phyloP scores from a whole-genome alignment of 2,329 filamentous ascomycete genomes.

The Stachybotrys chartarum region DNA sequence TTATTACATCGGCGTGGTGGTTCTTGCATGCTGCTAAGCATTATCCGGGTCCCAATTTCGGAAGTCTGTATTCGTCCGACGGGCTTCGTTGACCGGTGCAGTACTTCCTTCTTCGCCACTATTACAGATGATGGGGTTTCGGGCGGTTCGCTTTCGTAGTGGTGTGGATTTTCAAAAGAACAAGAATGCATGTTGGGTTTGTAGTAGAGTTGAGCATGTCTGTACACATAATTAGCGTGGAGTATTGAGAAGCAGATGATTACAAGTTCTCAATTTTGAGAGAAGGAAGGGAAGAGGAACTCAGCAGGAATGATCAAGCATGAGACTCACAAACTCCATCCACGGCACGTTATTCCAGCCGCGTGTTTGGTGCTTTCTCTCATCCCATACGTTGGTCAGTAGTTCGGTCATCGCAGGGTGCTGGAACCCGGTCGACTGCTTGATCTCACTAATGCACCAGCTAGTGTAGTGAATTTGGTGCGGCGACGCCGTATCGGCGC shows the following conservation, averaged over 20 bases:
- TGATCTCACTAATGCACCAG: slow-evolving; percentile 15
- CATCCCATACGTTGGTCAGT: slow-evolving; percentile 15
- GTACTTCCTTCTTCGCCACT: too few relatives aligned
- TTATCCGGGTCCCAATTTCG: slow-evolving; percentile 12
- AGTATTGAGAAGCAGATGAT: background rate
- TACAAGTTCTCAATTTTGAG: background rate
- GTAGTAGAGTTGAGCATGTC: background rate
- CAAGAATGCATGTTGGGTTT: background rate
- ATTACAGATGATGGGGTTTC: too few relatives aligned
- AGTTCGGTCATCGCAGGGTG: slow-evolving; percentile 17
- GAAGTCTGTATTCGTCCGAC: background rate
- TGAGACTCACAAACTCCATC: slow-evolving; percentile 19
- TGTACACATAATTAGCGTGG: background rate
- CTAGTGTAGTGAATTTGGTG: slow-evolving; percentile 18
- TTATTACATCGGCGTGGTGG: slow-evolving; percentile 13
- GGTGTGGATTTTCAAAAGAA: background rate
- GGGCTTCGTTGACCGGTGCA: too few relatives aligned
- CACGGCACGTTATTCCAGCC: slow-evolving; percentile 14
- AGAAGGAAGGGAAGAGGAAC: background rate
- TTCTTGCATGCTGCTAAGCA: slow-evolving; percentile 9
- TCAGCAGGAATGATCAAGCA: background rate
- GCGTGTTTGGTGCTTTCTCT: slow-evolving; percentile 7
- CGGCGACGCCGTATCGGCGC: slow-evolving; percentile 12
- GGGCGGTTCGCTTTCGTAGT: too few relatives aligned
- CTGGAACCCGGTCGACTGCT: slow-evolving; percentile 14